Base-by-base conservation (phyloP, 805 yeast species). In the Candida ficus region DNA sequence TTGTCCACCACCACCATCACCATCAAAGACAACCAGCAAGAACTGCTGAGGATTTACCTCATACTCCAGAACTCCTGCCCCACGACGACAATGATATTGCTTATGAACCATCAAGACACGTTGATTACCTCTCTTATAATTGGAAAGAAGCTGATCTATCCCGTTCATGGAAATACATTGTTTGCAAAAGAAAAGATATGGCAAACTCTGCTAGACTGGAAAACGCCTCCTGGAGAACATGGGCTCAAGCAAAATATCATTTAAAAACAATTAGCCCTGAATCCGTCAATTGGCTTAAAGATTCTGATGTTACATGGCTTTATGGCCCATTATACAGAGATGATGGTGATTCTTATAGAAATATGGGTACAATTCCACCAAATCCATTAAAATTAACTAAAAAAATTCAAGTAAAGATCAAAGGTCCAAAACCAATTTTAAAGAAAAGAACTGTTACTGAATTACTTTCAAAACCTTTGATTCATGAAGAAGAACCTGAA, bases 101-200 rank as follows among this genome's bases (percentile, higher is more conserved):
- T 38, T 76, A 78, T 50, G 93, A 84, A 54, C 96, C 98, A 5
- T 76, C 84, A 37, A 75, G 82, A 40, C 97, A 90, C 57, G 99
- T 93, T 8, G 99, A 93, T 66, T 93, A 93, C 62, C 70, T 93
- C 38, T 85, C 96, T 5, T 96, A 93, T 60, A 74, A 93, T 60
- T 93, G 99, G 99, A 87, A 88, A 52, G 98, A 90, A 49, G 67
- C 79, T 5, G 99, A 93, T 58, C 86, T 93, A 23, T 86, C 95
- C 11, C 86, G 86, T 47, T 87, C 96, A 23, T 93, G 99, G 99
- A 73, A 96, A 50, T 93, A 93, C 59, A 83, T 93, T 42, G 89
- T 88, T 32, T 64, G 78, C 46, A 79, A 84, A 52, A 75, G 95
- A 34, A 85, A 85, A 46, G 91, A 86, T 56, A 83, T 86, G 45